Evolutionary conservation across 1,284 basidiomycete genomes (phyloP), one percentile per base, ranked within the genome.

Genomic region (Rhodotorula glutinis): DNA sequence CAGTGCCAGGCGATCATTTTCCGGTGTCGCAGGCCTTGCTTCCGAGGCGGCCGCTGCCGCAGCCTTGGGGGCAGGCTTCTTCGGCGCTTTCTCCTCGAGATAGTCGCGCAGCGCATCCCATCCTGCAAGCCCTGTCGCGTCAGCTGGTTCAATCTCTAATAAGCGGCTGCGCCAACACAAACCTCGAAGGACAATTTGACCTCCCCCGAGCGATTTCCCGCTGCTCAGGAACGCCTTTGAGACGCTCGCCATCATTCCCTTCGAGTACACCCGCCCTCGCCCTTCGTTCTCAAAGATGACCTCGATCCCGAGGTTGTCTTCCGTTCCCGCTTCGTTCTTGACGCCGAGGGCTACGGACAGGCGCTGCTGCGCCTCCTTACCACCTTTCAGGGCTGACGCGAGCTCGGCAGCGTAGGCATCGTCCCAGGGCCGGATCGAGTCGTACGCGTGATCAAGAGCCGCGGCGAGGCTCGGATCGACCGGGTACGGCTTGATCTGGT

Each of bases 361-460:
- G 27, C 76, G 74, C 27, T 73, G 68, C 53, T 75, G 71, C 21
- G 72, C 70, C 25, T 73, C 71, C 7, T 60, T 58, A 3, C 72
- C 71, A 41, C 70, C 67, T 30, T 69, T 65, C 17, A 75, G 40
- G 33, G 74, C 74, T 2, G 61, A 60, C 3, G 52, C 47, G 29
- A 76, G 63, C 51, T 76, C 75, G 30, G 68, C 75, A 21, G 62
- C 67, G 51, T 76, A 75, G 8, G 60, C 65, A 5, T 64, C 30
- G 47, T 76, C 70, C 76, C 77, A 80, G 1, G 79, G 80, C 23
- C 75, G 65, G 29, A 78, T 80, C 23, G 73, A 53, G 0, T 68
- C 60, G 62, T 78, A 81, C 0, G 79, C 79, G 4, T 63, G 46
- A 54, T 80, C 79, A 40, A 81, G 74, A 21, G 78, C 75, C 0